Conservation (phyloP, 495 filamentous ascomycete species). For the Hyaloscypha hepaticicola region DNA sequence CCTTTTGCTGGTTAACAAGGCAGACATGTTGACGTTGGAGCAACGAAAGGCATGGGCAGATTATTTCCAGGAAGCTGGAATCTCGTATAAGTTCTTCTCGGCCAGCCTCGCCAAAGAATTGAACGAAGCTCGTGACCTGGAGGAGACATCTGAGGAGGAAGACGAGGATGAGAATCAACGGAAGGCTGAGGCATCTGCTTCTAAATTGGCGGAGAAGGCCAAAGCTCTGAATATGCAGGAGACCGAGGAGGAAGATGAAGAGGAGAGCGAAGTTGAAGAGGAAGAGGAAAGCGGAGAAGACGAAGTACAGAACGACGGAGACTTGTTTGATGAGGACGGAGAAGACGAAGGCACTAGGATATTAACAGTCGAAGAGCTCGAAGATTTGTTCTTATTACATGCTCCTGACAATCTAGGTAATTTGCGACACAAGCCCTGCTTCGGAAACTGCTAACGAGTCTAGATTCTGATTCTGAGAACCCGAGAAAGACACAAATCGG, state of each 20-base stretch:
- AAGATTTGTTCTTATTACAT: conserved; percentile 80
- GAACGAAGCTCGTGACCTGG: conserved; percentile 63
- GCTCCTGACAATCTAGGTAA: conserved; percentile 57
- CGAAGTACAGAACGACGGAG: too few species aligned
- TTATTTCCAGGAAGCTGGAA: conserved; percentile 77
- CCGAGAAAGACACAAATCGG: conserved; percentile 80
- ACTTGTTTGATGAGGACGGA: conserved; percentile 34
- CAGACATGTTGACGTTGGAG: conserved; percentile 93
- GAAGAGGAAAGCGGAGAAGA: conserved; percentile 15
- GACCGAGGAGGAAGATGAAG: conserved; percentile 44
- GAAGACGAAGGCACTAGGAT: conserved; percentile 72
- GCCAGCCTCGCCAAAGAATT: conserved; percentile 85
- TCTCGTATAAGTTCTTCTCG: conserved; percentile 94
- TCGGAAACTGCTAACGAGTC: conserved; percentile 14
- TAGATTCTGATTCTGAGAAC: conserved; percentile 37
- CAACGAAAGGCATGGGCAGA: conserved; percentile 86
- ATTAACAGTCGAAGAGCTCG: conserved; percentile 86
- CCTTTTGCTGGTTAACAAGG: conserved; percentile 94
- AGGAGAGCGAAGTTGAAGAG: conserved; percentile 34
- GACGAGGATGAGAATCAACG: conserved; percentile 36
- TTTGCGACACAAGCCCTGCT: conserved; percentile 9
- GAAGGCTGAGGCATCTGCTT: conserved; percentile 34
- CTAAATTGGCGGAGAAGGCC: conserved; percentile 42
- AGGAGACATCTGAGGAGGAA: conserved; percentile 42
- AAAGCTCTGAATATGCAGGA: conserved; percentile 32